Evolutionary conservation across 2,329 filamentous ascomycete genomes (phyloP).

Genomic region (Phyllosticta paracitricarpa): DNA sequence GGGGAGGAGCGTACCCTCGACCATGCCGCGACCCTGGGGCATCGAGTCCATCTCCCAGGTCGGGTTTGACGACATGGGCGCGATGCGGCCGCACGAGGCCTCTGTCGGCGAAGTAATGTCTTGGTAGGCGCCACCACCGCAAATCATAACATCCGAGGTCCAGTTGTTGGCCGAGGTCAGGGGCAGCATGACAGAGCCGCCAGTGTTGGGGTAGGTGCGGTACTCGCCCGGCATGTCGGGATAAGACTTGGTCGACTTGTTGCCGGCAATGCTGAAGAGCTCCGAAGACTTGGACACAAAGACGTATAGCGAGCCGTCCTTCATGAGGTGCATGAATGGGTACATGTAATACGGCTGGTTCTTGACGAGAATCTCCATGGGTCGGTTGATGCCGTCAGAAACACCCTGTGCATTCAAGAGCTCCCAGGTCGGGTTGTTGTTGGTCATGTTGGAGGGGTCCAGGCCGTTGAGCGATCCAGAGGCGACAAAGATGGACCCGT

Average conservation of each 20-base stretch:
- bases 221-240: slow-evolving; percentile 47
- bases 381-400: slow-evolving; percentile 37
- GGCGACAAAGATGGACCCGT: slow-evolving; percentile 49
- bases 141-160: slow-evolving; percentile 46
- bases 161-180: slow-evolving; percentile 43
- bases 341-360: slow-evolving; percentile 58
- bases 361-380: slow-evolving; percentile 44
- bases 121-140: slow-evolving; percentile 51
- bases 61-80: slow-evolving; percentile 38
- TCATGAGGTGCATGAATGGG: slow-evolving; percentile 50
- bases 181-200: slow-evolving; percentile 47
- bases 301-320: slow-evolving; percentile 47
- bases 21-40: slow-evolving; percentile 50
- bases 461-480: slow-evolving; percentile 51
- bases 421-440: slow-evolving; percentile 57
- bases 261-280: slow-evolving; percentile 42
- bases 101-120: slow-evolving; percentile 50
- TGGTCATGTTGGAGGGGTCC: slow-evolving; percentile 42
- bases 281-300: slow-evolving; percentile 48
- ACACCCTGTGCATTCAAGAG: slow-evolving; percentile 42
- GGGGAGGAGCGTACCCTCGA: slow-evolving; percentile 49
- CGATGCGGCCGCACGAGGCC: slow-evolving; percentile 47
- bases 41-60: slow-evolving; percentile 49
- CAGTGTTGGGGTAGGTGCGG: slow-evolving; percentile 52
- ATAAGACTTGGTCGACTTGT: slow-evolving; percentile 36